These are phyloP conservation scores for Beauveria australis DNA, from an alignment of 2,329 filamentous ascomycete genomes.

Conservation along the genomic window DNA sequence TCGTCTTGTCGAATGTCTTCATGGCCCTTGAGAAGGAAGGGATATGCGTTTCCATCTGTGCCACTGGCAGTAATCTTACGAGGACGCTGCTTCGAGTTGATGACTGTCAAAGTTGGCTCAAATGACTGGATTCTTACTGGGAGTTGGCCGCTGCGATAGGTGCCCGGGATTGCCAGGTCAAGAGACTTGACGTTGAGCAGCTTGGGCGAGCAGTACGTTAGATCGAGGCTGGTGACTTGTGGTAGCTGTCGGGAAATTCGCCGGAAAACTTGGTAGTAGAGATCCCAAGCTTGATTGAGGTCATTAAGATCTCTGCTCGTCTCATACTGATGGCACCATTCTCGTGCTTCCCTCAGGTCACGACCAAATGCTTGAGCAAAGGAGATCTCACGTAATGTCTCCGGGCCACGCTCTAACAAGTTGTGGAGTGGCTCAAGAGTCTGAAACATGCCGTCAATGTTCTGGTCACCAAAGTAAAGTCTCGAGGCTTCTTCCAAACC, in stretches of 20 bases:
- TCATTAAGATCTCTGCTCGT: slow-evolving; percentile 85
- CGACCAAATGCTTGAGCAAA: slow-evolving; percentile 97
- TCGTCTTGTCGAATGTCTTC: slow-evolving; percentile 99
- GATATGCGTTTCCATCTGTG: slow-evolving; percentile 80
- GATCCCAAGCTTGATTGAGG: slow-evolving; percentile 96
- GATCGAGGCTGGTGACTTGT: slow-evolving; percentile 83
- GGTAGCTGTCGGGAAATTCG: slow-evolving; percentile 90
- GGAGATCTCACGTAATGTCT: slow-evolving; percentile 90
- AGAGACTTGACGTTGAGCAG: slow-evolving; percentile 78
- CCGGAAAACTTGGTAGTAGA: slow-evolving; percentile 97
- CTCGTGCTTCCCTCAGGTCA: slow-evolving; percentile 86
- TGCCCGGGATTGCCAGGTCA: slow-evolving; percentile 91
- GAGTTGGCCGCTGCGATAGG: slow-evolving; percentile 70
- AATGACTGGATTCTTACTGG: slow-evolving; percentile 84
- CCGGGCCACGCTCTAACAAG: slow-evolving; percentile 80
- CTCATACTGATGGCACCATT: slow-evolving; percentile 92
- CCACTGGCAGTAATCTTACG: slow-evolving; percentile 82
- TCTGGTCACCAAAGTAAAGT: slow-evolving; percentile 94
- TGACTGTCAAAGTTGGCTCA: slow-evolving; percentile 81
- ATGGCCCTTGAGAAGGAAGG: slow-evolving; percentile 93
- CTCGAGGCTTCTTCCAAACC: slow-evolving; percentile 93
- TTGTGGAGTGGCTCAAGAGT: slow-evolving; percentile 86
- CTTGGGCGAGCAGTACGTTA: slow-evolving; percentile 95
- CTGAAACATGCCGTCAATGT: slow-evolving; percentile 95
- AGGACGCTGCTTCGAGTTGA: slow-evolving; percentile 94